These are phyloP conservation scores for Pythium periplocum DNA, from an alignment of 352 stramenopile genomes.

Conservation along the genomic window DNA sequence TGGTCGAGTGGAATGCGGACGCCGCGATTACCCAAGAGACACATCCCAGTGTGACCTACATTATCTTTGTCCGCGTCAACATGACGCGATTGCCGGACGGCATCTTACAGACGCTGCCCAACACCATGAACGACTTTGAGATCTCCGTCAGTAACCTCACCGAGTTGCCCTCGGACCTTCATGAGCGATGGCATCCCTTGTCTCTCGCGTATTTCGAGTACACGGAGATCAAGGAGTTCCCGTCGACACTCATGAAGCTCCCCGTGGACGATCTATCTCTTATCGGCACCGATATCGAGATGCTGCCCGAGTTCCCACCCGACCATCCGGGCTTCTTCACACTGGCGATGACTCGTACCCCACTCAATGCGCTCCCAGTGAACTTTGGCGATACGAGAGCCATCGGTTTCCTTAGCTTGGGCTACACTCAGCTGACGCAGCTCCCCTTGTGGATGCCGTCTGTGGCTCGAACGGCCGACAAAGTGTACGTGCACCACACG, in stretches of 20 bases:
- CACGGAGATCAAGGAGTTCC: constrained; percentile 23
- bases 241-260: constrained; percentile 14
- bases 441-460: constrained; percentile 15
- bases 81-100: constrained; percentile 39
- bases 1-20: constrained; percentile 26
- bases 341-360: constrained; percentile 22
- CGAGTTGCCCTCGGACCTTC: constrained; percentile 19
- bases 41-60: constrained; percentile 29
- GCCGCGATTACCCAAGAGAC: constrained; percentile 25
- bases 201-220: constrained; percentile 32
- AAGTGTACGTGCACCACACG: constrained; percentile 23
- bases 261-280: constrained; percentile 14
- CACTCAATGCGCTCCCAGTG: constrained; percentile 11
- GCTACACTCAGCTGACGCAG: constrained; percentile 9
- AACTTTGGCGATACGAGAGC: constrained; percentile 1
- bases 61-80: constrained; percentile 39
- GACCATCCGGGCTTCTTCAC: constrained; percentile 13
- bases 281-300: constrained; percentile 16
- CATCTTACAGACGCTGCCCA: constrained; percentile 25
- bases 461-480: constrained; percentile 15
- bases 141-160: constrained; percentile 34
- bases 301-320: constrained; percentile 5
- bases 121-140: constrained; percentile 40
- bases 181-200: constrained; percentile 22
- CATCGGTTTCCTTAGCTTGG: constrained; percentile 19